Conservation (phyloP, 495 filamentous ascomycete species). For the Penicillium nucicola region DNA sequence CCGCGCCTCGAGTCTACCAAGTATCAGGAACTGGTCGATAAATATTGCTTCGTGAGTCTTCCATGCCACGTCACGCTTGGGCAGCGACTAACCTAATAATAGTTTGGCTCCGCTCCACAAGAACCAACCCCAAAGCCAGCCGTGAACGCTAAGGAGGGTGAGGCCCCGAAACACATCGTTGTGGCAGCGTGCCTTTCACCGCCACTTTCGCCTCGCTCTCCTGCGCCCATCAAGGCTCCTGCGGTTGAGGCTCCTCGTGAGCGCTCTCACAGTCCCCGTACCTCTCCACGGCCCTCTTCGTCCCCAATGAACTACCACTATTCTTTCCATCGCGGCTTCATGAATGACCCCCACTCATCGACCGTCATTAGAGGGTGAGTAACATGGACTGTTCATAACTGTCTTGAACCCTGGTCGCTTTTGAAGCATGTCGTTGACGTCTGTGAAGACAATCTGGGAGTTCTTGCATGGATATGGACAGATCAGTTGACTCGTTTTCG, state of each 20-base stretch:
- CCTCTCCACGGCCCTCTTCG: constrained; percentile 28
- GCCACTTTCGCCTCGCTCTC: constrained; percentile 24
- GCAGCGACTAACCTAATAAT: constrained; percentile 12
- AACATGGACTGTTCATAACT: constrained; percentile 14
- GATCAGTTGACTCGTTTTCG: constrained; percentile 11
- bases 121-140: constrained; percentile 6
- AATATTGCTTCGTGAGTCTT: constrained; percentile 96
- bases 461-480: constrained; percentile 15
- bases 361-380: constrained; percentile 46
- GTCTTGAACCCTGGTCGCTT: constrained; percentile 7
- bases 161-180: constrained; percentile 10
- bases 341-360: constrained; percentile 44
- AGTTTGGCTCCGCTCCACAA: constrained; percentile 47
- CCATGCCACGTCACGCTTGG: constrained; percentile 7
- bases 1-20: constrained; percentile 74
- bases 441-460: constrained; percentile 19
- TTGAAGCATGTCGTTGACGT: constrained; percentile 17
- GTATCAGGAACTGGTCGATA: constrained; percentile 92
- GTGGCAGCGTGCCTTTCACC: constrained; percentile 16
- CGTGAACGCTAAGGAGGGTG: constrained; percentile 12
- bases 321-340: constrained; percentile 39
- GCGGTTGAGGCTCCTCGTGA: constrained; percentile 11
- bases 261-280: constrained; percentile 17
- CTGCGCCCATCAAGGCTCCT: constrained; percentile 16
- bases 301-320: constrained; percentile 39